phyloP scores from a whole-genome alignment of 805 yeast species.

The Candida andamanensis region DNA sequence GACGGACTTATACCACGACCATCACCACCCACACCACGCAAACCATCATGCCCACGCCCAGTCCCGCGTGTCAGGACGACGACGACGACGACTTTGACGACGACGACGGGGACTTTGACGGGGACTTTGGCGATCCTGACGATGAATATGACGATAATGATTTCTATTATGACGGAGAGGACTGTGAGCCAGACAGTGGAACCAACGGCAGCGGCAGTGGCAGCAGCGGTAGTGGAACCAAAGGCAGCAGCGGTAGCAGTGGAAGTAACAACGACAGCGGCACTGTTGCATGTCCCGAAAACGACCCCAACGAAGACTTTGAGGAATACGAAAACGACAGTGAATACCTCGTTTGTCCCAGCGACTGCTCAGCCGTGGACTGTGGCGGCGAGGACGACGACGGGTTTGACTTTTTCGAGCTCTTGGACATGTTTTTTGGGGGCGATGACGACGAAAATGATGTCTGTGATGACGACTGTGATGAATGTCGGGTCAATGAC shows the following conservation, averaged over 20 bases:
- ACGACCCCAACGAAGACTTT: conserved; percentile 10
- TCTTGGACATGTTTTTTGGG: conserved; percentile 11
- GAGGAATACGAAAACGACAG: conserved; percentile 11
- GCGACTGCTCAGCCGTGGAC: conserved; percentile 10
- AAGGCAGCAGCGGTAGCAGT: neutral
- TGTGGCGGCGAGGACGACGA: conserved; percentile 14
- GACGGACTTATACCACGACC: conserved; percentile 12
- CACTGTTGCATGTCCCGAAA: too few species aligned
- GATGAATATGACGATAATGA: conserved; percentile 12
- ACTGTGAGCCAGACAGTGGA: neutral
- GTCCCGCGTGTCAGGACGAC: conserved; percentile 11
- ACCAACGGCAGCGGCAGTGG: neutral
- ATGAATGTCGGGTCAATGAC: conserved; percentile 9
- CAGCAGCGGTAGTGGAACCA: too few species aligned
- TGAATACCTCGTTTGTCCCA: conserved; percentile 8
- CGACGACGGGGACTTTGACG: too few species aligned
- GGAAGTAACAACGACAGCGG: conserved; percentile 1
- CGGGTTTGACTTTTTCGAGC: conserved; percentile 12
- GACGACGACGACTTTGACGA: conserved; percentile 14
- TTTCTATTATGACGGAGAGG: conserved; percentile 10
- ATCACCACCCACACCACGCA: conserved; percentile 4
- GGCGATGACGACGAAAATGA: conserved; percentile 10
- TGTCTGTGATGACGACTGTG: conserved; percentile 15
- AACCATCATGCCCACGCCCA: conserved; percentile 4
- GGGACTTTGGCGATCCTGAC: neutral